These are phyloP conservation scores for Hyaloscypha finlandica DNA, from an alignment of 495 filamentous ascomycete species.

Conservation along the genomic window DNA sequence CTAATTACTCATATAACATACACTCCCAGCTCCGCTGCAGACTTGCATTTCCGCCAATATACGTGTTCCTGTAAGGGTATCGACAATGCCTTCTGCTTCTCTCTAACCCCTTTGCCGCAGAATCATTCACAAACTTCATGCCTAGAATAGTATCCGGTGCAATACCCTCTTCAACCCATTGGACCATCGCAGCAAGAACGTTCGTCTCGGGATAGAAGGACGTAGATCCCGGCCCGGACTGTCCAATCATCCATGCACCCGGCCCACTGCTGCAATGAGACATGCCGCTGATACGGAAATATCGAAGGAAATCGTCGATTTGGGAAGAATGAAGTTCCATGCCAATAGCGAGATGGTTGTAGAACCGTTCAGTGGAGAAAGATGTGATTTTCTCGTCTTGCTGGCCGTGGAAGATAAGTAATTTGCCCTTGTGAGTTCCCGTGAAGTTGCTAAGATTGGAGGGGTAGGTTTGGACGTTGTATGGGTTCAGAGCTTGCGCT, in stretches of 20 bases:
- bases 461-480: slow-evolving; percentile 40
- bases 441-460: slow-evolving; percentile 41
- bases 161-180: slow-evolving; percentile 61
- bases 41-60: slow-evolving; percentile 9
- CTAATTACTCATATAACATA: neutral
- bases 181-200: slow-evolving; percentile 56
- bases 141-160: slow-evolving; percentile 56
- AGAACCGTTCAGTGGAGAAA: slow-evolving; percentile 39
- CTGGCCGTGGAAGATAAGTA: slow-evolving; percentile 49
- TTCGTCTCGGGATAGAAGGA: slow-evolving; percentile 39
- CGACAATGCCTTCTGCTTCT: slow-evolving; percentile 41
- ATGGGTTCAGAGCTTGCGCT: slow-evolving; percentile 40
- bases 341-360: slow-evolving; percentile 43
- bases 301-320: slow-evolving; percentile 60
- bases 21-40: slow-evolving; percentile 15
- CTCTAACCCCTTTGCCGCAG: slow-evolving; percentile 31
- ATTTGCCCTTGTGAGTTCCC: slow-evolving; percentile 40
- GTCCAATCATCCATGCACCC: slow-evolving; percentile 57
- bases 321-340: slow-evolving; percentile 42
- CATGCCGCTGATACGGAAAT: slow-evolving; percentile 62
- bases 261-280: slow-evolving; percentile 43
- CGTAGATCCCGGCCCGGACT: slow-evolving; percentile 33
- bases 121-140: slow-evolving; percentile 52
- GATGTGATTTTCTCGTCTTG: slow-evolving; percentile 45
- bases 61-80: slow-evolving; percentile 15